Percentiles rank a stretch among this genome's conserved stretches.
phyloP scores from a whole-genome alignment of 1,139 yeast genomes.

The Hemisphaericaspora subhashii region DNA sequence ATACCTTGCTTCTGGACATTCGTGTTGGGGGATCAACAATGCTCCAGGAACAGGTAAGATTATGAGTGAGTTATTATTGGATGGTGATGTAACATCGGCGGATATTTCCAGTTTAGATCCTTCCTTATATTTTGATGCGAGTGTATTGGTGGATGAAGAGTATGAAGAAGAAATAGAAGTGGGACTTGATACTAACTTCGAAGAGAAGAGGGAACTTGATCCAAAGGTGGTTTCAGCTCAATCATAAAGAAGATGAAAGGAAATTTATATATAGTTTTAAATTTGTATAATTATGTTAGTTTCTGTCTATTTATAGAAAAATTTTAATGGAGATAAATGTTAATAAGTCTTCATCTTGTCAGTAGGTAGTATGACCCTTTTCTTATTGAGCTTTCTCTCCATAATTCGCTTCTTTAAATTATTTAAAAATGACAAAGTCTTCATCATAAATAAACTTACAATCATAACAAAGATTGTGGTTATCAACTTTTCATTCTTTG shows the following conservation, averaged over 20 bases:
- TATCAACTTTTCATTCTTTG: slow-evolving; percentile 39
- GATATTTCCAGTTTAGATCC: slow-evolving; percentile 84
- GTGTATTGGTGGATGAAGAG: slow-evolving; percentile 46
- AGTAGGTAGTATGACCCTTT: slow-evolving; percentile 1
- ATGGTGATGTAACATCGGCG: slow-evolving; percentile 79
- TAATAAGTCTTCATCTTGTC: slow-evolving; percentile 7
- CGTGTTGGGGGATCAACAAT: slow-evolving; percentile 98
- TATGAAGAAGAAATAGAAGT: slow-evolving; percentile 25
- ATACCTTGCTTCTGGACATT: slow-evolving; percentile 87
- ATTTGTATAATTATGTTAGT: neutral
- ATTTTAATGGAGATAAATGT: neutral
- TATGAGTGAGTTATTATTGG: slow-evolving; percentile 82
- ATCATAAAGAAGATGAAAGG: neutral
- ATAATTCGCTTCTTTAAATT: slow-evolving; percentile 9
- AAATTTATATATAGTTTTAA: neutral
- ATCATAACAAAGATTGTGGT: slow-evolving; percentile 36
- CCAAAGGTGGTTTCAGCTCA: neutral
- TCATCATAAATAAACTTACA: slow-evolving; percentile 15
- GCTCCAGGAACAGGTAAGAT: slow-evolving; percentile 96
- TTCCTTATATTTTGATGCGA: slow-evolving; percentile 78
- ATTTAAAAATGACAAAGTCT: slow-evolving; percentile 10
- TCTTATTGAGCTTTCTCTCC: slow-evolving; percentile 3
- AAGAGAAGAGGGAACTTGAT: slow-evolving; percentile 2
- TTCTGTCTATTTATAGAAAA: neutral
- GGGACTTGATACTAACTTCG: slow-evolving; percentile 5